phyloP scores from a whole-genome alignment of 2,329 filamentous ascomycete genomes.

The Fusarium sp. region DNA sequence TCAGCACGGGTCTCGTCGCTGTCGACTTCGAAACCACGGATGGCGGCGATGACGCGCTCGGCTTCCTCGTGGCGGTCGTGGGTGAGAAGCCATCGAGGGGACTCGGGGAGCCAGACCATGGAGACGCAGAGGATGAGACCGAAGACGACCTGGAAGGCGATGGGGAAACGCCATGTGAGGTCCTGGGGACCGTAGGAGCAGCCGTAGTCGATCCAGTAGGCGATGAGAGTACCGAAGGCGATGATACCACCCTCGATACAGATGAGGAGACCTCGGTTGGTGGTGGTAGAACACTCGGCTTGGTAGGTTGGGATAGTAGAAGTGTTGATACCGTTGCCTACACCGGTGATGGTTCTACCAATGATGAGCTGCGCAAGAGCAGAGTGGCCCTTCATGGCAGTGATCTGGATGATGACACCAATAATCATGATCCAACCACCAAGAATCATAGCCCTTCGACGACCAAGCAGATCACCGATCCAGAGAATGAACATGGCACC shows the following conservation, averaged over 20 bases:
- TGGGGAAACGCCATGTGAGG: conserved; percentile 68
- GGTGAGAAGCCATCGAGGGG: conserved; percentile 61
- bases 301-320: conserved; percentile 69
- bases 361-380: conserved; percentile 64
- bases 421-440: conserved; percentile 71
- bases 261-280: conserved; percentile 67
- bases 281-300: conserved; percentile 65
- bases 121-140: conserved; percentile 58
- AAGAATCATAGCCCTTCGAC: conserved; percentile 67
- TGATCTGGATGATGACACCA: conserved; percentile 71
- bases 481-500: conserved; percentile 64
- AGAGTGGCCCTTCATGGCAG: conserved; percentile 53
- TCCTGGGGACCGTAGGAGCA: conserved; percentile 59
- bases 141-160: conserved; percentile 59
- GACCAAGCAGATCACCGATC: conserved; percentile 66
- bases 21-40: conserved; percentile 60
- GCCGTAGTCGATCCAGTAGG: conserved; percentile 61
- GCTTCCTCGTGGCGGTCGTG: conserved; percentile 63
- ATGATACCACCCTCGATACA: conserved; percentile 62
- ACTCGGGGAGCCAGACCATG: conserved; percentile 63
- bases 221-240: conserved; percentile 58
- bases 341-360: conserved; percentile 64
- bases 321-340: conserved; percentile 65
- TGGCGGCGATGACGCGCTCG: conserved; percentile 46
- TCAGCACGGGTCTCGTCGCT: conserved; percentile 70